Evolutionary conservation across 2,329 filamentous ascomycete species (phyloP), one percentile per base, ranked within the genome.

Genomic region (Emmonsia crescens): DNA sequence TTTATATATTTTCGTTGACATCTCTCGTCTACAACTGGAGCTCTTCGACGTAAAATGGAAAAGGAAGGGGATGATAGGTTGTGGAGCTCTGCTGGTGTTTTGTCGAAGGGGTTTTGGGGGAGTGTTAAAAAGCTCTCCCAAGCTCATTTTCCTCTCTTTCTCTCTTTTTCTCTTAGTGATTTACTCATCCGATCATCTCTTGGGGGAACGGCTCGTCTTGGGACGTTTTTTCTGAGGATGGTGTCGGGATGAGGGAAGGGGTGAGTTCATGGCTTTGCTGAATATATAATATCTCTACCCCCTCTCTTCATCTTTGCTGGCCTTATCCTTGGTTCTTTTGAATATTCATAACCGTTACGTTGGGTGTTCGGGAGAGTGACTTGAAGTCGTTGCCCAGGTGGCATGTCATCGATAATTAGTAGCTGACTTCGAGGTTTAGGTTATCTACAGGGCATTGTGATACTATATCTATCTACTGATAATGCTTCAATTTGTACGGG

Each of bases 261-360:
- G 74, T 76, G 74, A 76, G 69, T 76, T 73, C 72, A 71, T 57
- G 74, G 74, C 74, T 75, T 73, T 70, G 63, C 74, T 76, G 74
- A 76, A 60, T 60, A 57, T 44, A 44, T 31, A 2, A 54, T 33
- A 31, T 21, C 59, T 19, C 48, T 52, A 27, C 49, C n/a, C 54
- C 38, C 16, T 56, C n/a, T 60, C 33, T 31, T 31, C 33, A 10
- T 10, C 44, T 16, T 48, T 27, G n/a, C 29, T 33, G 38, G 16
- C 19, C 12, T 51, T 52, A 9, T 0, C n/a, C 14, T 52, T 2
- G 19, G 5, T 19, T 33, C 27, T 33, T 31, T 31, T 52, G 44
- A 12, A 19, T 12, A 51, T 33, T 44, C 19, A 44, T 44, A 44
- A n/a, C 16, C 9, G 46, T 46, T n/a, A n/a, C n/a, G 21, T 21